Conservation (phyloP, 1,284 basidiomycete genomes). For the Puccinia triticina region DNA sequence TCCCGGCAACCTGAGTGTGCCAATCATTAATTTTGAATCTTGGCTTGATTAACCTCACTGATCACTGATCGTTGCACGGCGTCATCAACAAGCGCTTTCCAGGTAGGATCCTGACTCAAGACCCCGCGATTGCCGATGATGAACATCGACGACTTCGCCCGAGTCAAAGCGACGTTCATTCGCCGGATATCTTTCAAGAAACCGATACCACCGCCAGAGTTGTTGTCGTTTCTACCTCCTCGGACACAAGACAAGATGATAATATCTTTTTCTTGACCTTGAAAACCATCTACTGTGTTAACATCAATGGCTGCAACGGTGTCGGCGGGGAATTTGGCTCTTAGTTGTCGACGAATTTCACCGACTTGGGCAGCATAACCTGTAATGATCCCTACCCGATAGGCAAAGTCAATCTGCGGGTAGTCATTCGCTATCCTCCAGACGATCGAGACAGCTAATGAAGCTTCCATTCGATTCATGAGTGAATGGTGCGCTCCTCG, state of each 20-base stretch:
- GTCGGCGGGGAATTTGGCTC: conserved; percentile 71
- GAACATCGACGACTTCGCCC: conserved; percentile 90
- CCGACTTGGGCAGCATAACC: conserved; percentile 83
- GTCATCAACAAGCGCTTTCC: conserved; percentile 67
- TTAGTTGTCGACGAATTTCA: conserved; percentile 75
- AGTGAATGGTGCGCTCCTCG: conserved; percentile 69
- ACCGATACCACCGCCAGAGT: conserved; percentile 58
- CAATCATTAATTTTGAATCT: not conserved
- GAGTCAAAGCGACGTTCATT: conserved; percentile 97
- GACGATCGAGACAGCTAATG: conserved; percentile 78
- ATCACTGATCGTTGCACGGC: conserved; percentile 32
- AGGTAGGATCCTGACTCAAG: conserved; percentile 64
- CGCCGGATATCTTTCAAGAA: conserved; percentile 71
- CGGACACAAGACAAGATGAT: conserved; percentile 94
- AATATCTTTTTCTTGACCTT: conserved; percentile 95
- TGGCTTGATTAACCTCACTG: conserved; percentile 35
- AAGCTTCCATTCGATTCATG: conserved; percentile 76
- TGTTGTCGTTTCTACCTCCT: conserved; percentile 64
- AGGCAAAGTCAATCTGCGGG: conserved; percentile 65
- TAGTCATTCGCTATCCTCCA: conserved; percentile 73
- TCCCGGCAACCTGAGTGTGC: not conserved
- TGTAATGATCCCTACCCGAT: conserved; percentile 84
- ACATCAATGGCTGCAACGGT: conserved; percentile 81
- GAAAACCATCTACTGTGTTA: conserved; percentile 97
- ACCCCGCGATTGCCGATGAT: conserved; percentile 76